A percentile compares a stretch with the other conserved stretches of the same genome.
Evolutionary conservation across 2,329 filamentous ascomycete species (phyloP).

Genomic region (Periconia digitata): DNA sequence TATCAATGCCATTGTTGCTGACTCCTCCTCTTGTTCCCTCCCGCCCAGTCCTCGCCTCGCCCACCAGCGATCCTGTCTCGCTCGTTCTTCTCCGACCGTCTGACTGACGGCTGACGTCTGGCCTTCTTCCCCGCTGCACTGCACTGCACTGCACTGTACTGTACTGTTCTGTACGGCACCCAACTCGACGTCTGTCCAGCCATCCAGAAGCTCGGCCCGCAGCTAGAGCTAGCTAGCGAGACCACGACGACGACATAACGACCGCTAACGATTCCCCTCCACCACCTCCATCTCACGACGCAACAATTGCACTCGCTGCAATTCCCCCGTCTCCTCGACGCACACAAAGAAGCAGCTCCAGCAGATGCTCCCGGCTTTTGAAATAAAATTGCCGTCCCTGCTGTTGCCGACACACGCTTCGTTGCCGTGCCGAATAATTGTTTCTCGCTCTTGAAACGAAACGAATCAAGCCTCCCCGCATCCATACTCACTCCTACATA

Average conservation of each 20-base stretch:
- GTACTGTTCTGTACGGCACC: too few relatives aligned
- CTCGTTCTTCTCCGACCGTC: conserved; percentile 25
- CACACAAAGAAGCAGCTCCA: conserved; percentile 8
- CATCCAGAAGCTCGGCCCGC: conserved; percentile 34
- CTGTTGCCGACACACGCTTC: conserved; percentile 27
- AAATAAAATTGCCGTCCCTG: too few relatives aligned
- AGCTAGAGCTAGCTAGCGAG: conserved; percentile 1
- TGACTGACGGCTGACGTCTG: too few relatives aligned
- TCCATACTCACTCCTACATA: conserved; percentile 1
- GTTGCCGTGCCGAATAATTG: conserved; percentile 30
- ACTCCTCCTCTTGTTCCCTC: conserved; percentile 19
- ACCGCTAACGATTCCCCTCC: conserved; percentile 23
- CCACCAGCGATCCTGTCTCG: not conserved
- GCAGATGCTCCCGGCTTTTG: conserved; percentile 22
- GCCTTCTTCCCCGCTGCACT: too few relatives aligned
- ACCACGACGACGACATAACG: conserved; percentile 36
- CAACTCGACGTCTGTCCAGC: conserved; percentile 20
- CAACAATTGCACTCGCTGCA: not conserved
- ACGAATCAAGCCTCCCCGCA: too few relatives aligned
- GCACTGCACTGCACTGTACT: too few relatives aligned
- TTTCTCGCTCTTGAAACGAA: conserved; percentile 32
- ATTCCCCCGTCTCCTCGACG: not conserved
- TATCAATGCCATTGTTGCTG: conserved; percentile 22
- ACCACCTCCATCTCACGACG: not conserved
- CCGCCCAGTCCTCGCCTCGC: conserved; percentile 18